These are phyloP conservation scores for Orbilia blumenaviensis DNA, from an alignment of 2,329 filamentous ascomycete genomes.

Conservation along the genomic window DNA sequence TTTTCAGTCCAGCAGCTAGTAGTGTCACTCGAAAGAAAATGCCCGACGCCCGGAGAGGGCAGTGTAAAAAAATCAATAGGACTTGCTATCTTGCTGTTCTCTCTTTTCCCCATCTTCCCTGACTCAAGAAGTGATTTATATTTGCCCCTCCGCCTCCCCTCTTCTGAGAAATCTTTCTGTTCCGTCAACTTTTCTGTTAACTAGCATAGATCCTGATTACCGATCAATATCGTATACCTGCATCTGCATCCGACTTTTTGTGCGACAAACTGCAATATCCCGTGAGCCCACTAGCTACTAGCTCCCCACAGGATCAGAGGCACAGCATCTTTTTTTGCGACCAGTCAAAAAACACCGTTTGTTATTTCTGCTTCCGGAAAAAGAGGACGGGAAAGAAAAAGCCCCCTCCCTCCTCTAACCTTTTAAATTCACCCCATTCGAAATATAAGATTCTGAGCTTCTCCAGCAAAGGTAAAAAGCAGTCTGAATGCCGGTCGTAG, in stretches of 20 bases:
- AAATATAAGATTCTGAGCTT: conserved; percentile 1
- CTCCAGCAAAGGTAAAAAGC: conserved; percentile 25
- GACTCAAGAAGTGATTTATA: conserved; percentile 40
- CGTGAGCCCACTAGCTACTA: conserved; percentile 15
- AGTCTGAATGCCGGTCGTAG: conserved; percentile 53
- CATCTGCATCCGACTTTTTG: conserved; percentile 21
- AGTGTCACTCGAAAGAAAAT: conserved; percentile 35
- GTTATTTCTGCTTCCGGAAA: conserved; percentile 11
- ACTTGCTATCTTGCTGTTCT: conserved; percentile 19
- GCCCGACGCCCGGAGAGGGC: conserved; percentile 30
- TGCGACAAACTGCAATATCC: conserved; percentile 42
- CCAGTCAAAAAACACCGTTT: background rate
- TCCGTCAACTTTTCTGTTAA: conserved; percentile 36
- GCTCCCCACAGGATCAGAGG: conserved; percentile 4
- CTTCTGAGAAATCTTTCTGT: conserved; percentile 17
- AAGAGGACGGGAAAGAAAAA: conserved; percentile 24
- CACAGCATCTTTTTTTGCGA: conserved; percentile 17
- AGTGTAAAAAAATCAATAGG: background rate
- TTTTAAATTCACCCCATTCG: background rate
- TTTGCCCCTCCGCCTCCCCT: conserved; percentile 36
- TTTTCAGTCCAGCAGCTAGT: conserved; percentile 3
- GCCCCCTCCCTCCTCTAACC: background rate
- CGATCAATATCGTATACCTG: conserved; percentile 36
- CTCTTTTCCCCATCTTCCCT: background rate
- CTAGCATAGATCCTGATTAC: conserved; percentile 11